Conservation (phyloP, 2,329 filamentous ascomycete species). For the Aureobasidium vineae region DNA sequence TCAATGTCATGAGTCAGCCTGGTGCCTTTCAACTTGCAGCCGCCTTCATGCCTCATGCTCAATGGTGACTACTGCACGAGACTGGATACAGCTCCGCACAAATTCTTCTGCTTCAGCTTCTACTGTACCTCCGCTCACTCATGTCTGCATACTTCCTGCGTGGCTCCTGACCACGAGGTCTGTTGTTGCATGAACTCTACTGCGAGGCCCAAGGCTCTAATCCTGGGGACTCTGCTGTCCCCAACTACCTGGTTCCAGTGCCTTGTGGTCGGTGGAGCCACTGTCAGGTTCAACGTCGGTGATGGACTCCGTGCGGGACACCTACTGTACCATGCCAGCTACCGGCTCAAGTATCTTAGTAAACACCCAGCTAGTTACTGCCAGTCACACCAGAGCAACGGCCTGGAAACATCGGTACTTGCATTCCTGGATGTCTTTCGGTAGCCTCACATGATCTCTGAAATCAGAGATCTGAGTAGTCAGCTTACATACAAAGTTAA, state of each 20-base stretch:
- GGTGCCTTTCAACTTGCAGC: neutral
- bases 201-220: neutral
- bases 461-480: too few relatives aligned
- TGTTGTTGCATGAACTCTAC: neutral
- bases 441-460: too few relatives aligned
- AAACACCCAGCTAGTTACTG: too few relatives aligned
- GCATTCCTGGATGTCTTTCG: too few relatives aligned
- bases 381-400: too few relatives aligned
- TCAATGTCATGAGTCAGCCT: slow-evolving; percentile 2
- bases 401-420: too few relatives aligned
- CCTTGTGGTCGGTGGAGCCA: neutral
- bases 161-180: slow-evolving; percentile 2
- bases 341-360: neutral
- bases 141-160: neutral
- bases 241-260: slow-evolving; percentile 11
- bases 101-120: slow-evolving; percentile 4
- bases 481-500: too few relatives aligned
- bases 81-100: slow-evolving; percentile 1
- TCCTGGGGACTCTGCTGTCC: neutral
- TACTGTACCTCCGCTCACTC: neutral
- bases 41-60: neutral
- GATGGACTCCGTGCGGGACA: neutral
- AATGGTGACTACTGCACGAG: neutral
- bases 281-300: neutral
- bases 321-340: neutral